Evolutionary conservation across 257 asterid genomes (phyloP).

Genomic region (Lithospermum erythrorhizon): DNA sequence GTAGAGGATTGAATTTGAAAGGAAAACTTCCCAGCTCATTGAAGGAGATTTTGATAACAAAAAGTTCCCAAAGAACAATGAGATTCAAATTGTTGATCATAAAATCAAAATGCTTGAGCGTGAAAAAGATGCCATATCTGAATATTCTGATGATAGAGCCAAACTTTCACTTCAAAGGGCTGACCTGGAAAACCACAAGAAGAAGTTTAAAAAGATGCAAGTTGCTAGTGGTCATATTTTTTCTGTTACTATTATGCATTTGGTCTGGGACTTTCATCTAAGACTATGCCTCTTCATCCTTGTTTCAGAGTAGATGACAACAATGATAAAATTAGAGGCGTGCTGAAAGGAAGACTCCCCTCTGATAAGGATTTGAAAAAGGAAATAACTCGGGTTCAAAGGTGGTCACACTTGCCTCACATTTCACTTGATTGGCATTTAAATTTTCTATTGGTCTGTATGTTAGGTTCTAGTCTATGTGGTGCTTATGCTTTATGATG

Average conservation of each 20-base stretch:
- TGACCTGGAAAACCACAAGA: slow-evolving; percentile 64
- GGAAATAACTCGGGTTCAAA: slow-evolving; percentile 70
- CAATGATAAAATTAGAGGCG: slow-evolving; percentile 68
- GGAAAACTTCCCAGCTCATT: slow-evolving; percentile 46
- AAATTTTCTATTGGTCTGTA: too few relatives aligned
- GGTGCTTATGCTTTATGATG: background rate
- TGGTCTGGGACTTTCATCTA: slow-evolving; percentile 3
- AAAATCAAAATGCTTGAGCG: slow-evolving; percentile 41
- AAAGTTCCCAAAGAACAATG: slow-evolving; percentile 44
- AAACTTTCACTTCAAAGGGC: slow-evolving; percentile 59
- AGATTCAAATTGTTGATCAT: slow-evolving; percentile 43
- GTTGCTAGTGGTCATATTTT: slow-evolving; percentile 14
- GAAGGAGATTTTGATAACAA: slow-evolving; percentile 41
- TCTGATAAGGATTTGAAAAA: slow-evolving; percentile 79
- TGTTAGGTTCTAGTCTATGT: background rate
- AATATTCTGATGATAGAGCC: slow-evolving; percentile 75
- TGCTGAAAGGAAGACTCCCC: slow-evolving; percentile 92
- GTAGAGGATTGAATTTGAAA: slow-evolving; percentile 69
- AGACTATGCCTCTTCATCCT: slow-evolving; percentile 7
- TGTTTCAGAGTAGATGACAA: slow-evolving; percentile 64
- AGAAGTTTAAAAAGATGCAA: slow-evolving; percentile 54
- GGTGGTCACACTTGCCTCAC: slow-evolving; percentile 29
- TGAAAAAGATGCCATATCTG: slow-evolving; percentile 60
- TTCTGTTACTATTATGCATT: slow-evolving; percentile 11
- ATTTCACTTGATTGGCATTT: background rate